Evolutionary conservation across 441 rosid genomes (phyloP).

Genomic region (Flueggea neowawraea): DNA sequence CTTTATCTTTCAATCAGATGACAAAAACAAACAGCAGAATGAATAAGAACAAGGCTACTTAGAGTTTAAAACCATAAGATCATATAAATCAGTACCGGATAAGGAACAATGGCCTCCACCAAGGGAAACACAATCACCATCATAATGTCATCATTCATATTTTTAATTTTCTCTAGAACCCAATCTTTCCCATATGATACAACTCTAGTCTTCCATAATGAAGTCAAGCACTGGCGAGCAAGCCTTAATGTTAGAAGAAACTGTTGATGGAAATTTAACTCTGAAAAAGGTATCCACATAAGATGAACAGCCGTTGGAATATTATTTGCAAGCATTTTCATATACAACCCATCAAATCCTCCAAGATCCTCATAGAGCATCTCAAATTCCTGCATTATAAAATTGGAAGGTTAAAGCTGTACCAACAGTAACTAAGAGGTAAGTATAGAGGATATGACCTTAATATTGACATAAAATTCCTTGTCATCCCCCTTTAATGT

Average conservation of each 20-base stretch:
- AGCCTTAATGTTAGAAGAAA: conserved; percentile 59
- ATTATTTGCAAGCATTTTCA: conserved; percentile 89
- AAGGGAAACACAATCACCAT: conserved; percentile 63
- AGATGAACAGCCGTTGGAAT: conserved; percentile 80
- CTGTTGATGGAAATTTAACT: conserved; percentile 74
- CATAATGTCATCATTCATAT: conserved; percentile 75
- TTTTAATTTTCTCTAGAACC: conserved; percentile 42
- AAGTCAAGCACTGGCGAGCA: conserved; percentile 44
- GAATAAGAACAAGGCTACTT: conserved; percentile 4
- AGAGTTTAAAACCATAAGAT: conserved; percentile 14
- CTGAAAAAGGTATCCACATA: conserved; percentile 96
- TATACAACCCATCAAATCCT: conserved; percentile 90
- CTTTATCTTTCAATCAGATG: too few relatives aligned
- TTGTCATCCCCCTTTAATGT: conserved; percentile 81
- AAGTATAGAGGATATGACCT: conserved; percentile 41
- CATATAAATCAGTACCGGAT: conserved; percentile 48
- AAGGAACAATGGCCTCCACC: conserved; percentile 69
- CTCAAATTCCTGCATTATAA: conserved; percentile 74
- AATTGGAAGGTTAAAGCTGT: conserved; percentile 23
- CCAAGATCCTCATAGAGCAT: conserved; percentile 85
- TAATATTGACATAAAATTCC: conserved; percentile 70
- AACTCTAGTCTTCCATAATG: conserved; percentile 47
- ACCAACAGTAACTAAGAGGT: conserved; percentile 9
- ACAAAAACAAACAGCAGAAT: background rate
- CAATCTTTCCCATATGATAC: conserved; percentile 48